Conservation (phyloP, 164 flowering plant genomes). For the Taxillus chinensis region DNA sequence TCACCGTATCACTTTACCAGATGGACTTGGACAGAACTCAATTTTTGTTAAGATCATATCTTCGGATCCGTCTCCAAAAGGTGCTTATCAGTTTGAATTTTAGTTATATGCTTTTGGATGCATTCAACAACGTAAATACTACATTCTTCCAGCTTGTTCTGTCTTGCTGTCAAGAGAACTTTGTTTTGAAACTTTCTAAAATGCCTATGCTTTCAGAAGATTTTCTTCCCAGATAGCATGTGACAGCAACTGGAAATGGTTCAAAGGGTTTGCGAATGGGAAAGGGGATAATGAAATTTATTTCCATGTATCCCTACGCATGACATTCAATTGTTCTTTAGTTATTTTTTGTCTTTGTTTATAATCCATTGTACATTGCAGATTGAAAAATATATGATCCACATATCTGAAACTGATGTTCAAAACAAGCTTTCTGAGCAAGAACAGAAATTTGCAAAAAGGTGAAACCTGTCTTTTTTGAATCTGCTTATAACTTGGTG, state of each 20-base stretch:
- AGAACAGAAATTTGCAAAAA: conserved; percentile 56
- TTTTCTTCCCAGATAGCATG: too few relatives aligned
- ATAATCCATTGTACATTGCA: conserved; percentile 17
- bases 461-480: conserved; percentile 24
- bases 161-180: too few relatives aligned
- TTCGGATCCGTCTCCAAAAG: conserved; percentile 80
- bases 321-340: background rate
- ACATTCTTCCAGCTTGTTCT: background rate
- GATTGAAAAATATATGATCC: conserved; percentile 73
- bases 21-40: conserved; percentile 83
- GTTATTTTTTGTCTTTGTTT: background rate
- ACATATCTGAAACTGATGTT: conserved; percentile 47
- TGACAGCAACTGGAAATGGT: too few relatives aligned
- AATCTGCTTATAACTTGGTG: background rate
- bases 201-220: too few relatives aligned
- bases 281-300: background rate
- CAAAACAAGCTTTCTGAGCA: conserved; percentile 54
- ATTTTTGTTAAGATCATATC: conserved; percentile 79
- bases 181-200: too few relatives aligned
- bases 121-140: background rate
- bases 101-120: background rate
- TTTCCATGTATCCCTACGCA: background rate
- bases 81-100: conserved; percentile 17
- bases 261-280: too few relatives aligned
- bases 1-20: conserved; percentile 69